Evolutionary conservation across 345 rosid genomes (phyloP).

Genomic region (Salix viminalis): DNA sequence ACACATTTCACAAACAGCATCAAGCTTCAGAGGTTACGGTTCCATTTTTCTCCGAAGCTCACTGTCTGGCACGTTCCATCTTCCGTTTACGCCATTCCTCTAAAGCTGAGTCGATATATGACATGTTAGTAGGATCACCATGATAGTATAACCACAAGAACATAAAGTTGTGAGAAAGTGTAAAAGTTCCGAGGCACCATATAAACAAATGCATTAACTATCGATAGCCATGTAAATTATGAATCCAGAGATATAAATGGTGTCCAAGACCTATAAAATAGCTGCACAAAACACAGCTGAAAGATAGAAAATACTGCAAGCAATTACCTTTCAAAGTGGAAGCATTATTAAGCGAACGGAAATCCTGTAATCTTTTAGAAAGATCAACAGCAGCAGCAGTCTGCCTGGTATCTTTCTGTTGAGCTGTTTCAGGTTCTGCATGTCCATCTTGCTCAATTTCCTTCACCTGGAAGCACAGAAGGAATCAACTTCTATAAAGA

Average conservation of each 20-base stretch:
- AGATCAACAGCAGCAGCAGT: slow-evolving; percentile 75
- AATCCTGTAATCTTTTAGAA: slow-evolving; percentile 77
- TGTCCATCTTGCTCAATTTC: slow-evolving; percentile 74
- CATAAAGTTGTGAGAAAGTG: background rate
- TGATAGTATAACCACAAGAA: background rate
- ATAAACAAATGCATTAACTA: background rate
- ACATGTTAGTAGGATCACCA: slow-evolving; percentile 3
- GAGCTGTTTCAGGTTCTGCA: slow-evolving; percentile 42
- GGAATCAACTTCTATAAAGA: background rate
- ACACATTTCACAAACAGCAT: background rate
- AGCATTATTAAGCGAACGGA: slow-evolving; percentile 58
- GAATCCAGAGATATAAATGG: background rate
- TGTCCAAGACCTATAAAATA: background rate
- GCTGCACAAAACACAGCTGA: background rate
- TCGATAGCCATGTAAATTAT: background rate
- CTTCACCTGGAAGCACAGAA: slow-evolving; percentile 48
- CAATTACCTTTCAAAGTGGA: slow-evolving; percentile 70
- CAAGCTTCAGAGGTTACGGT: slow-evolving; percentile 34
- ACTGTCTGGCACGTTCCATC: slow-evolving; percentile 78
- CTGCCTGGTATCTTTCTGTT: slow-evolving; percentile 56
- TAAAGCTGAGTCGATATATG: slow-evolving; percentile 39
- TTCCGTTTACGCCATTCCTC: slow-evolving; percentile 92
- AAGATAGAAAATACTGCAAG: background rate
- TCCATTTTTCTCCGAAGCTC: slow-evolving; percentile 62
- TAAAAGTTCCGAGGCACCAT: background rate